Evolutionary conservation across 495 filamentous ascomycete species (phyloP), one percentile per base, ranked within the genome.

Genomic region (Amniculicola lignicola): DNA sequence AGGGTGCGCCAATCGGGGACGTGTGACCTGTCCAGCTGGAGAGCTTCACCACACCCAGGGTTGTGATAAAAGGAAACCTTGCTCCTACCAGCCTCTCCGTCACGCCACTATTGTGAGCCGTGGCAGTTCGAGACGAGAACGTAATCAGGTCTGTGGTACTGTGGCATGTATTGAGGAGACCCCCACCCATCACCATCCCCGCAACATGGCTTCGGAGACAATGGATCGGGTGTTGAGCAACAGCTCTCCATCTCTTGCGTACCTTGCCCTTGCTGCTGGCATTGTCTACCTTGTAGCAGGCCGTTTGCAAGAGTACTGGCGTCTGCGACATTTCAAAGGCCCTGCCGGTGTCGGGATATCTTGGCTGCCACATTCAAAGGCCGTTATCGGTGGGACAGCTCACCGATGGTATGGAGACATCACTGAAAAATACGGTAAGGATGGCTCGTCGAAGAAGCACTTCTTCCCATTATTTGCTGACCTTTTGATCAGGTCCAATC

Each of bases 371-470:
- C 68, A 70, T 47, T 69, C 67, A 23, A 59, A 57, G 9, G 70
- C 65, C 2, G 60, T 70, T 11, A 54, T 70, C 19, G 45, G 63
- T 14, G 52, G 59, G 2, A 62, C 60, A 49, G 64, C 65, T 35
- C 63, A 72, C 46, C 49, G 44, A 48, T 67, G 54, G 47, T 72
- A 72, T 39, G 65, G 62, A 5, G 59, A 69, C 23, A 49, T 63
- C 27, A 69, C 51, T 38, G 56, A 70, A 44, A 67, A 70, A 67
- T 52, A 69, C 54, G 70, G 70, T 69, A 53, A 41, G 55, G 16
- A 9, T 10, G 16, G 16, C 19, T 9, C 9, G 37, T 18, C 37
- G 37, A 6, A 40, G 7, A 18, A 18, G 6, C 6, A 18, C 37
- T 40, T 40, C 19, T 9, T 10, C 7, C 16, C 37, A 40, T 18